Percentiles rank a stretch among this genome's conserved stretches.
phyloP scores from a whole-genome alignment of 306 rosid species.

The Malus sieversii region DNA sequence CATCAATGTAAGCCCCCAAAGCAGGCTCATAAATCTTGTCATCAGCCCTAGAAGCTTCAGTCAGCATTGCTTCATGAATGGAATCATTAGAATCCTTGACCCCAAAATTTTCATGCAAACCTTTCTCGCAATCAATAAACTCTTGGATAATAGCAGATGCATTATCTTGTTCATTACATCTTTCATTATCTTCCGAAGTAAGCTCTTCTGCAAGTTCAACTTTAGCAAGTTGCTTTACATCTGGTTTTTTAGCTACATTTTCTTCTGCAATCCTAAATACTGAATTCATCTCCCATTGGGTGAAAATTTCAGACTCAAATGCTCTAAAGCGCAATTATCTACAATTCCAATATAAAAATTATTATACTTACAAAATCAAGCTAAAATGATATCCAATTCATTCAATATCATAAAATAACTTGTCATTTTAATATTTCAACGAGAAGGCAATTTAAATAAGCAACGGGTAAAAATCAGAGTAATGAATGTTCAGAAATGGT shows the following conservation, averaged over 20 bases:
- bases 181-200: neutral
- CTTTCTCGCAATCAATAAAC: neutral
- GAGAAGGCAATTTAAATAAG: neutral
- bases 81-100: neutral
- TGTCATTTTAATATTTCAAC: neutral
- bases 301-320: neutral
- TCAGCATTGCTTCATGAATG: neutral
- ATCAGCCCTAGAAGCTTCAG: neutral
- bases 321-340: neutral
- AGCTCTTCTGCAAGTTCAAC: neutral
- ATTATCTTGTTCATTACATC: neutral
- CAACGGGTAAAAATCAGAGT: neutral
- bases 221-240: neutral
- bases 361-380: neutral
- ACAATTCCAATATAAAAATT: neutral
- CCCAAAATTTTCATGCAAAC: neutral
- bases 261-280: neutral
- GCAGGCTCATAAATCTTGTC: neutral
- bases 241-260: neutral
- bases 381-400: neutral
- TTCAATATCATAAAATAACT: neutral
- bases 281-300: neutral
- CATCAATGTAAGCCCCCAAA: neutral
- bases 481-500: neutral
- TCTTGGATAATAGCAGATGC: slow-evolving; percentile 7